phyloP scores from a whole-genome alignment of 2,329 filamentous ascomycete genomes.

The Apiospora pterosperma region DNA sequence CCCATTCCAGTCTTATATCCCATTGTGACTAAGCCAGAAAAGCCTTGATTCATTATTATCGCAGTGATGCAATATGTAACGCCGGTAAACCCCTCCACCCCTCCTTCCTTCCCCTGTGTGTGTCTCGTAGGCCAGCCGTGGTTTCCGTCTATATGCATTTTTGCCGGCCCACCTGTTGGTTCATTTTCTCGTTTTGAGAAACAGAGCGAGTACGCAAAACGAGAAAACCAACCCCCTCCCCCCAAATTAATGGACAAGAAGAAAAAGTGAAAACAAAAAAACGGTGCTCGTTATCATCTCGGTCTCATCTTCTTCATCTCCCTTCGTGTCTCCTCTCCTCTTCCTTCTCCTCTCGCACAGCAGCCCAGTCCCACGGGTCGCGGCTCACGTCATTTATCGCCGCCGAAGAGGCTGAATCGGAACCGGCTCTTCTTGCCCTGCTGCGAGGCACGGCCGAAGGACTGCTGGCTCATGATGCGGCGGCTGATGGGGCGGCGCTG shows the following conservation, averaged over 20 bases:
- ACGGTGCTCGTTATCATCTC: too few relatives aligned
- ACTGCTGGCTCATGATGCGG: conserved; percentile 28
- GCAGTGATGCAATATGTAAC: background rate
- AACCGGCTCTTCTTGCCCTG: conserved; percentile 25
- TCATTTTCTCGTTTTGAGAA: background rate
- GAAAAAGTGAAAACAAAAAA: background rate
- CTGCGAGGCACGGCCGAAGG: conserved; percentile 25
- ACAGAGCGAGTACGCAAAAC: too few relatives aligned
- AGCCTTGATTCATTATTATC: background rate
- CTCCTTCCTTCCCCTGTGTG: background rate
- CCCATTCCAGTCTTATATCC: background rate
- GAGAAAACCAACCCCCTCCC: too few relatives aligned
- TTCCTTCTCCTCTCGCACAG: background rate
- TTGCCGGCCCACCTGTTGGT: background rate
- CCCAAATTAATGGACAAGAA: background rate
- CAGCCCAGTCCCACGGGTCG: too few relatives aligned
- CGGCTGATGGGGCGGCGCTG: conserved; percentile 18
- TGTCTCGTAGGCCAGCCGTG: background rate
- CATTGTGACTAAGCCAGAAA: background rate
- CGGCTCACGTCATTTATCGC: conserved; percentile 12
- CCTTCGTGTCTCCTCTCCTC: background rate
- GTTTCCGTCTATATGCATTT: background rate
- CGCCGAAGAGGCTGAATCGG: conserved; percentile 26
- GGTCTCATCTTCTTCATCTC: background rate
- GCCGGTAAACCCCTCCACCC: background rate